Base-by-base conservation (phyloP, 2,329 filamentous ascomycete genomes). In the Ceratocystis lukuohia region DNA sequence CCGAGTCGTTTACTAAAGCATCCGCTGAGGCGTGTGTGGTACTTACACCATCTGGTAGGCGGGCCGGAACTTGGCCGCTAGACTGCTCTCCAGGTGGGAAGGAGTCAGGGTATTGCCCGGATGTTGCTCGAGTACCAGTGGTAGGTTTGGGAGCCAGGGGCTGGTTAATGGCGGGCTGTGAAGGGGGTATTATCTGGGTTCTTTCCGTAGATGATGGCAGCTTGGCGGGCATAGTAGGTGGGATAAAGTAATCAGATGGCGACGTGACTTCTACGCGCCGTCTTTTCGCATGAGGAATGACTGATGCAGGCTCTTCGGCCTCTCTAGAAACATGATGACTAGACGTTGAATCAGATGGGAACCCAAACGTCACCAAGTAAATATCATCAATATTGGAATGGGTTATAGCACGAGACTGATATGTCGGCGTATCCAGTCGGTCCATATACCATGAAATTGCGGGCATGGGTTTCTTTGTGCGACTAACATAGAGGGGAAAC, bases 361-460 rank as follows among this genome's bases (percentile, higher is more conserved):
- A 65, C 3, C 64, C 64, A 17, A 65, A 57, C 10, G 44, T 62
- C 20, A 57, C 30, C 1, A 61, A 22, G 10, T 64, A 33, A 17
- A 78, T 73, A 10, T 70, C 69, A 1, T 72, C 70, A 3, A 80
- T 68, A 53, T 75, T 78, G 10, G 70, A 67, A 37, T 71, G 73
- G 2, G 71, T 75, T 8, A 80, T 71, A 30, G 78, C 68, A 62
- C 73, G 71, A 17, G 69, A 68, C 5, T 65, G 71, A 69, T 73
- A 79, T 0, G 72, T 45, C 1, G 74, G 72, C 5, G 59, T 69
- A 2, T 72, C 73, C 1, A 69, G 67, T 1, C 72, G 70, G 25
- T 70, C 71, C 59, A 74, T 77, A 70, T 72, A 80, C 76, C 78
- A 83, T 30, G 79, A 71, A 2, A 79, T 71, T 1, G 76, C 76